Percentiles rank a stretch among this genome's conserved stretches.
Conservation (phyloP, 2,329 filamentous ascomycete species). For the Apiospora sp. region DNA sequence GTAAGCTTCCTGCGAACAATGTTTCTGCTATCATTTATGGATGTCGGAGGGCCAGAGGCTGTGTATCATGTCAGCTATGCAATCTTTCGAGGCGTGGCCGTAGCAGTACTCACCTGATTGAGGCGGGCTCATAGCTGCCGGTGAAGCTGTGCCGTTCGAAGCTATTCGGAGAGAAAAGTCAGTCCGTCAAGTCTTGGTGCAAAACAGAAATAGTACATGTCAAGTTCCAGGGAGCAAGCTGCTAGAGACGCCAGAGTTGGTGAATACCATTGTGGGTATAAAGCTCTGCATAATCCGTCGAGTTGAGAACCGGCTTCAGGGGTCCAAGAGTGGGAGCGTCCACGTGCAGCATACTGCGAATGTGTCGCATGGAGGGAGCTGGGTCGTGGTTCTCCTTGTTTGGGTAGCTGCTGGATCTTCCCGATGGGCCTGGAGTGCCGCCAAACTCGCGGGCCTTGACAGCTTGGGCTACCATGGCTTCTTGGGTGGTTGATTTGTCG, state of each 20-base stretch:
- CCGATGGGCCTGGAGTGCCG: constrained; percentile 36
- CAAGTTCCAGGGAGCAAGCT: constrained; percentile 33
- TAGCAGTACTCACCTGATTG: not conserved
- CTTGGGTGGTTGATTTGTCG: constrained; percentile 43
- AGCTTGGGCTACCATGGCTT: constrained; percentile 30
- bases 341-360: constrained; percentile 63
- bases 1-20: constrained; percentile 98
- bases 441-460: constrained; percentile 32
- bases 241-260: constrained; percentile 35
- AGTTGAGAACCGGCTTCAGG: constrained; percentile 42
- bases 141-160: constrained; percentile 47
- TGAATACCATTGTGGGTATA: constrained; percentile 43
- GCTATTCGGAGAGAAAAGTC: constrained; percentile 41
- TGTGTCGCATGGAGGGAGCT: constrained; percentile 45
- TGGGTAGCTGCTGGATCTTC: constrained; percentile 46
- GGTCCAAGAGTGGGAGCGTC: constrained; percentile 56
- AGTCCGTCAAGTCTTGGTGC: not conserved
- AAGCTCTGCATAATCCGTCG: constrained; percentile 56
- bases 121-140: constrained; percentile 34
- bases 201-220: not conserved
- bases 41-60: constrained; percentile 35
- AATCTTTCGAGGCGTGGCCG: not conserved
- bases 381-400: constrained; percentile 48
- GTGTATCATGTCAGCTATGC: not conserved
- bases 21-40: constrained; percentile 81